Evolutionary conservation across 768 basidiomycete species (phyloP), one percentile per base, ranked within the genome.

Genomic region (Naganishia antarctica): DNA sequence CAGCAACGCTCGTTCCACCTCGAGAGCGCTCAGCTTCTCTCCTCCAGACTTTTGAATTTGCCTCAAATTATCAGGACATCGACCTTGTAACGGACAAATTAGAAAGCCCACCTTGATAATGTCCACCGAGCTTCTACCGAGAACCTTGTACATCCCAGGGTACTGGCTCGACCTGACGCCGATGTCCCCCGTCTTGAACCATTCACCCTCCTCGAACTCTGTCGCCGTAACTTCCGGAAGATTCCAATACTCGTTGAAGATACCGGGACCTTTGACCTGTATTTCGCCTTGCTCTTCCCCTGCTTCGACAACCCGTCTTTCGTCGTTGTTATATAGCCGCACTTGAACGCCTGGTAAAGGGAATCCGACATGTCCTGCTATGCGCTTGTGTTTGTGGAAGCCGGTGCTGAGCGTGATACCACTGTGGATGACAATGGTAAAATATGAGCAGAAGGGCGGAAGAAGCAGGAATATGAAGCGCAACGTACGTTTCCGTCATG

Each of bases 161-260:
- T 59, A 40, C 13, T 67, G 69, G n/a, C 53, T 51, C 5, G 70
- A 66, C 21, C 65, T 67, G 12, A 74, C 63, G 18, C 68, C 74
- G 28, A 75, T 68, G 53, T 75, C 74, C 15, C 74, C 74, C 3
- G 74, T 71, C 66, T 72, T 74, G 65, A 75, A 75, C 71, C 71
- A 75, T 23, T 69, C 68, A 45, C 71, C 71, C 4, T 50, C 34
- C 16, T 61, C 57, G 60, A 72, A 72, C 61, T 73, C 74, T 43
- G 70, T 69, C n/a, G 66, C 66, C 13, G 72, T 75, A 8, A 57
- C 65, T 16, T 58, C 68, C 18, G 65, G 65, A 16, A 71, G 63
- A 2, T 66, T 53, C 70, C 70, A 73, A 64, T 73, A 73, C 60
- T 69, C 72, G 28, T 64, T 65, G 48, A 73, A 73, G 62, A 75